These are phyloP conservation scores for Dalbergia cultrata DNA, from an alignment of 306 rosid genomes.

Conservation along the genomic window DNA sequence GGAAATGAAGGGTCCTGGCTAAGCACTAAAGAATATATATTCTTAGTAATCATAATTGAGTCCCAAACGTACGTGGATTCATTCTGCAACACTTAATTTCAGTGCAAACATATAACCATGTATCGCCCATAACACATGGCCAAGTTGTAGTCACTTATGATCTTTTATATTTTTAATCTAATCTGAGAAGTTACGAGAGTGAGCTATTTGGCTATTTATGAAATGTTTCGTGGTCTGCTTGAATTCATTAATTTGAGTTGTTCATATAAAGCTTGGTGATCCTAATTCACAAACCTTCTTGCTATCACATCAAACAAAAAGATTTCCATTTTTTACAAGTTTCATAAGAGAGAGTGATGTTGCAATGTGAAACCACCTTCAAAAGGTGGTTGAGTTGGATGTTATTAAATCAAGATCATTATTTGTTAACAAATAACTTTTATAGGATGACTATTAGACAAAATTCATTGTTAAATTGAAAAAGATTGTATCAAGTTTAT, in stretches of 20 bases:
- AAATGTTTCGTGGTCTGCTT: no score
- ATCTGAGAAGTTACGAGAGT: no score
- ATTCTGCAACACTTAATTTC: not conserved
- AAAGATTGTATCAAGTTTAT: not conserved
- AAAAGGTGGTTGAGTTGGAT: not conserved
- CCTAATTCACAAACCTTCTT: not conserved
- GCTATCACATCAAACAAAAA: not conserved
- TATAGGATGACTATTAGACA: not conserved
- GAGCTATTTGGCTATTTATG: no score
- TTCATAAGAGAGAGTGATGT: not conserved
- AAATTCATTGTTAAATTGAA: not conserved
- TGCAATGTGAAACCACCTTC: not conserved
- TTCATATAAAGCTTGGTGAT: not conserved
- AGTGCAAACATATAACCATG: not conserved
- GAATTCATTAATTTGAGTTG: not conserved
- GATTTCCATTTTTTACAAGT: not conserved
- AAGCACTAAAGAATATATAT: conserved; percentile 28
- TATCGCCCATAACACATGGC: not conserved
- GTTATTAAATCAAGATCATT: not conserved
- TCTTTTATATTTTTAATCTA: no score
- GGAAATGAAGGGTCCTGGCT: conserved; percentile 15
- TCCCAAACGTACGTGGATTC: conserved; percentile 15
- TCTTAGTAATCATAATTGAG: conserved; percentile 34
- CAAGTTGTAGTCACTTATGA: no score
- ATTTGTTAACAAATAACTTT: no score